A percentile compares a stretch with the other conserved stretches of the same genome.
phyloP scores from a whole-genome alignment of 164 flowering plant species.

The Aristolochia fimbriata region DNA sequence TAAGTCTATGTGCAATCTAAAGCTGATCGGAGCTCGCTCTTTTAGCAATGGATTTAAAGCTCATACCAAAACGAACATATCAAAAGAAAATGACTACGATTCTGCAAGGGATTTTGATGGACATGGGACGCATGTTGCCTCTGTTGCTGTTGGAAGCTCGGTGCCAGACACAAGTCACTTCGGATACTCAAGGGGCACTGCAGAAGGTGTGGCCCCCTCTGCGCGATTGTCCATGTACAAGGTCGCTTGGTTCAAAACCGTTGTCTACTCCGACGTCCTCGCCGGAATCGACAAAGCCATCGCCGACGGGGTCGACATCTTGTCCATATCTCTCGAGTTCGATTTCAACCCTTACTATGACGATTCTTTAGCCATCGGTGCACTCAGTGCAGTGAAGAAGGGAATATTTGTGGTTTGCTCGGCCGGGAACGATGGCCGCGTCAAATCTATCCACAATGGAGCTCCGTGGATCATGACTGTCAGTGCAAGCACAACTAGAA shows the following conservation, averaged over 20 bases:
- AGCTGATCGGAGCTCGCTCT: no score
- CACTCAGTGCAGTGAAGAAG: slow-evolving; percentile 34
- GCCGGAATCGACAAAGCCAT: slow-evolving; percentile 54
- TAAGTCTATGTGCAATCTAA: slow-evolving; percentile 15
- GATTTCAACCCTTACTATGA: slow-evolving; percentile 8
- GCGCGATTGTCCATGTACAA: slow-evolving; percentile 44
- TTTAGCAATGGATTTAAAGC: slow-evolving; percentile 25
- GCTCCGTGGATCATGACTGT: slow-evolving; percentile 23
- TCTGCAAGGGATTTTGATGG: slow-evolving; percentile 32
- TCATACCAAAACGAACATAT: slow-evolving; percentile 3
- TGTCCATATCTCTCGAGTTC: slow-evolving; percentile 28
- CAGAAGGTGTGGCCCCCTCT: slow-evolving; percentile 35
- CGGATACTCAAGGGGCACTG: slow-evolving; percentile 35
- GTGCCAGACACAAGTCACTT: slow-evolving; percentile 26
- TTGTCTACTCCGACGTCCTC: neutral
- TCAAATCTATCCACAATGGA: neutral
- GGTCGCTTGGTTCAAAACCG: slow-evolving; percentile 19
- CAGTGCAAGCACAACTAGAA: slow-evolving; percentile 22
- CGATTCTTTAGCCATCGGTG: slow-evolving; percentile 27
- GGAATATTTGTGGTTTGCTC: slow-evolving; percentile 32
- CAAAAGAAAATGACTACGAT: slow-evolving; percentile 9
- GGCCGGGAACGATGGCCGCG: slow-evolving; percentile 24
- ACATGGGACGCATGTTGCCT: slow-evolving; percentile 44
- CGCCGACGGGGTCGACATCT: slow-evolving; percentile 37
- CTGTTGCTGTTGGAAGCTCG: slow-evolving; percentile 33